phyloP scores from a whole-genome alignment of 352 stramenopile species.

The Pythium rhizo-oryzae region DNA sequence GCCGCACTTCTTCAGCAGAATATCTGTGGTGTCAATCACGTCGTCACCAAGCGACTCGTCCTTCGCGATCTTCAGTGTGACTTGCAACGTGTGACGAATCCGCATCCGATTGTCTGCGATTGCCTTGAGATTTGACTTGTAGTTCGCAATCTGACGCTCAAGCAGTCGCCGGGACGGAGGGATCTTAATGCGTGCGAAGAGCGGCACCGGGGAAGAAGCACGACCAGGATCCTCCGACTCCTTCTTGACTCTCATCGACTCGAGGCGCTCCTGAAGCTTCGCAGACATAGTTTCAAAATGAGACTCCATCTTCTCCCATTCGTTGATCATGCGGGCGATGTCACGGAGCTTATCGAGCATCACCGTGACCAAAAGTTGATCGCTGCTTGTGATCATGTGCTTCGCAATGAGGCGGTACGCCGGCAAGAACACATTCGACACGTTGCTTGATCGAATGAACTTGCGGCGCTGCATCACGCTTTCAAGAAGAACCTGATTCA shows the following conservation, averaged over 20 bases:
- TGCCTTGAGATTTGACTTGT: constrained; percentile 50
- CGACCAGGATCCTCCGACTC: constrained; percentile 22
- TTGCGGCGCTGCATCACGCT: constrained; percentile 67
- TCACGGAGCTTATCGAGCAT: constrained; percentile 69
- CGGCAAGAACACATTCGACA: constrained; percentile 67
- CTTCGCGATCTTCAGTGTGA: constrained; percentile 59
- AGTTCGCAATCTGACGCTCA: constrained; percentile 73
- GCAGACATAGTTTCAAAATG: constrained; percentile 72
- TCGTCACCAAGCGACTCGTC: constrained; percentile 63
- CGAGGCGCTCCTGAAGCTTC: constrained; percentile 48
- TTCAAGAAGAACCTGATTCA: constrained; percentile 61
- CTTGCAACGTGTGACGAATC: constrained; percentile 54
- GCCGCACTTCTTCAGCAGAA: constrained; percentile 59
- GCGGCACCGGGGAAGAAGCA: constrained; percentile 31
- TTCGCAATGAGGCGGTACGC: constrained; percentile 68
- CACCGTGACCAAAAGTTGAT: constrained; percentile 75
- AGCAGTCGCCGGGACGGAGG: constrained; percentile 66
- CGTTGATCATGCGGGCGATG: constrained; percentile 60
- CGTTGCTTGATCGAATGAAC: constrained; percentile 63
- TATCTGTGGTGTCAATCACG: constrained; percentile 54
- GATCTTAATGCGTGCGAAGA: constrained; percentile 64
- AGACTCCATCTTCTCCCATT: constrained; percentile 74
- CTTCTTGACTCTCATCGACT: constrained; percentile 37
- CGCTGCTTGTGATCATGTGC: constrained; percentile 69
- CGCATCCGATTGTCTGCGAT: constrained; percentile 52